These are phyloP conservation scores for Croton setiger DNA, from an alignment of 441 rosid genomes.

Conservation along the genomic window DNA sequence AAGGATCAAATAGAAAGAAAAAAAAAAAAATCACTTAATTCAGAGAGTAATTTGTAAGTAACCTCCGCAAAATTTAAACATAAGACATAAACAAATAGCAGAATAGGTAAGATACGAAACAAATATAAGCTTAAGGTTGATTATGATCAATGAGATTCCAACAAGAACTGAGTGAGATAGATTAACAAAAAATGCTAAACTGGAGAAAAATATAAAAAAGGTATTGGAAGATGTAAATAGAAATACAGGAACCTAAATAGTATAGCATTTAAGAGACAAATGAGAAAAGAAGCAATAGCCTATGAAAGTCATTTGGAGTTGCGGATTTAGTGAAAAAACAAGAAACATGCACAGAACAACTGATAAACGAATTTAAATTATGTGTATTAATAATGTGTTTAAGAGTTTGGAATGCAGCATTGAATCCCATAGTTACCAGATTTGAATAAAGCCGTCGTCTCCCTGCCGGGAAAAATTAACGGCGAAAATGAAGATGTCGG, in stretches of 20 bases:
- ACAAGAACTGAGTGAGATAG: neutral
- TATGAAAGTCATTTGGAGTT: neutral
- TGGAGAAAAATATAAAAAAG: neutral
- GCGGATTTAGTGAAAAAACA: neutral
- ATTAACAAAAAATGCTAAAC: neutral
- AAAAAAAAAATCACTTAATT: no score
- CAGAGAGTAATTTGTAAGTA: no score
- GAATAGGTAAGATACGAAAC: no score
- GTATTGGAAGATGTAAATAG: neutral
- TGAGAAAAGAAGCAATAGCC: neutral
- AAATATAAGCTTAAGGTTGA: neutral
- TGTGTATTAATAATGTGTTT: neutral
- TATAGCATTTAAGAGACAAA: neutral
- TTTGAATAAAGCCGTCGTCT: neutral
- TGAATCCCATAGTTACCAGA: conserved; percentile 1
- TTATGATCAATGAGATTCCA: neutral
- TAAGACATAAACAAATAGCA: neutral
- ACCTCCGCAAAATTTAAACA: neutral
- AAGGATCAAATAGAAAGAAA: no score
- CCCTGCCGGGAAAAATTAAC: neutral
- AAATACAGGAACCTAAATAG: neutral
- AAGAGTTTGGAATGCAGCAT: neutral
- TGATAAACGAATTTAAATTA: neutral
- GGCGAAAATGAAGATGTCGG: neutral
- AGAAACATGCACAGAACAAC: neutral